Conservation (phyloP, 495 filamentous ascomycete species). For the Aspergillus olivimuriae region DNA sequence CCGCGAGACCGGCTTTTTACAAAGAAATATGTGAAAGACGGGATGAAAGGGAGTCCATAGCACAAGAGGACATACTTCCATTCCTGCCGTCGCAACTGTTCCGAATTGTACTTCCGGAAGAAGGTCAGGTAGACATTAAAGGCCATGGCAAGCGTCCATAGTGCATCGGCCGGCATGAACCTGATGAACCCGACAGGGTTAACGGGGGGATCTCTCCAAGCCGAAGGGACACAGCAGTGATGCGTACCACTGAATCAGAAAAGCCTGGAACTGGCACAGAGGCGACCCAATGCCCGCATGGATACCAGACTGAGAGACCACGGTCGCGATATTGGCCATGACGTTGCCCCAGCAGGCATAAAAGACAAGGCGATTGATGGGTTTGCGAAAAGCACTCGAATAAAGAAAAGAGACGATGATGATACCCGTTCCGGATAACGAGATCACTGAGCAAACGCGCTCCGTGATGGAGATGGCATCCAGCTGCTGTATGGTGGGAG, state of each 20-base stretch:
- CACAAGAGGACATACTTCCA: constrained; percentile 63
- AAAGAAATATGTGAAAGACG: constrained; percentile 63
- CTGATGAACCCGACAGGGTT: constrained; percentile 42
- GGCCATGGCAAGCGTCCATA: constrained; percentile 82
- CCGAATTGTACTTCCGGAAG: constrained; percentile 65
- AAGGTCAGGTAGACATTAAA: constrained; percentile 85
- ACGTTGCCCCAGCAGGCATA: constrained; percentile 82
- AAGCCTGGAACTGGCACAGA: constrained; percentile 71
- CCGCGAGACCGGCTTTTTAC: constrained; percentile 42
- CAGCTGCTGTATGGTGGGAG: constrained; percentile 17
- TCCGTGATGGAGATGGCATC: constrained; percentile 56
- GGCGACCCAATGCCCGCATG: constrained; percentile 33
- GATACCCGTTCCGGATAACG: constrained; percentile 64
- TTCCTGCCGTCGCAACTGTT: constrained; percentile 62
- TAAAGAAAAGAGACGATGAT: constrained; percentile 65
- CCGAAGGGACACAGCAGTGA: background rate
- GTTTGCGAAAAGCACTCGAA: constrained; percentile 51
- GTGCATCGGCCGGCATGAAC: constrained; percentile 70
- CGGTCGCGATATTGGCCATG: constrained; percentile 69
- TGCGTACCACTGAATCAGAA: constrained; percentile 67
- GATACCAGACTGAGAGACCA: constrained; percentile 60
- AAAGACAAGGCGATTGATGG: constrained; percentile 85
- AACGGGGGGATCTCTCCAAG: too few relatives aligned
- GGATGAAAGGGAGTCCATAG: constrained; percentile 71
- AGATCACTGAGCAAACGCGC: constrained; percentile 61